Percentiles rank a stretch among this genome's conserved stretches.
These are phyloP conservation scores for Hyphopichia homilentoma DNA, from an alignment of 805 yeast species.

Conservation along the genomic window DNA sequence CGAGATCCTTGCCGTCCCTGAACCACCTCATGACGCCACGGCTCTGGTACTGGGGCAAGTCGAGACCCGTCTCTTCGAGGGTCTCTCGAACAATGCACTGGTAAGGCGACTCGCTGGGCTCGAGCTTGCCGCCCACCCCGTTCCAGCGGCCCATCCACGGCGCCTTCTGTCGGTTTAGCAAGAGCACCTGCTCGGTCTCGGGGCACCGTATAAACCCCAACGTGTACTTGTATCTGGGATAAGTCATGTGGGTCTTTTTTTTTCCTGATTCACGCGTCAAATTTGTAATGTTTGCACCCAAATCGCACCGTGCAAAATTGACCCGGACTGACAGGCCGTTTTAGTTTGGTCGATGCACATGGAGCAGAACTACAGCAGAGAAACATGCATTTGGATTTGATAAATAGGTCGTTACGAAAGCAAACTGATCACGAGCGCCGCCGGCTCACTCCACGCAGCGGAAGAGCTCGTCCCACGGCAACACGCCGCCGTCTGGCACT, in stretches of 20 bases:
- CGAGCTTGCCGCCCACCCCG: constrained; percentile 44
- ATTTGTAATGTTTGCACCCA: too few relatives aligned
- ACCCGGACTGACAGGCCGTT: too few relatives aligned
- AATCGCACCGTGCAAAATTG: too few relatives aligned
- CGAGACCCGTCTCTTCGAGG: constrained; percentile 38
- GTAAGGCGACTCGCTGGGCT: constrained; percentile 28
- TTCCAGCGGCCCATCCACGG: constrained; percentile 50
- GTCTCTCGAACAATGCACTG: constrained; percentile 42
- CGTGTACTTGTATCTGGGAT: constrained; percentile 15
- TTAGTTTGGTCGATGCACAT: too few relatives aligned
- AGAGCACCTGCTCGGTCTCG: constrained; percentile 27
- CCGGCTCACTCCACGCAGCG: too few relatives aligned
- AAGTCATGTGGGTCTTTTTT: not conserved
- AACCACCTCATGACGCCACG: constrained; percentile 38
- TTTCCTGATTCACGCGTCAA: not conserved
- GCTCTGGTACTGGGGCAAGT: constrained; percentile 20
- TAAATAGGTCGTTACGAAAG: not conserved
- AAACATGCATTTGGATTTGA: not conserved
- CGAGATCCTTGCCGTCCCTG: constrained; percentile 18
- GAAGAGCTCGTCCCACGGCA: constrained; percentile 12
- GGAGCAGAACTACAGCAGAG: too few relatives aligned
- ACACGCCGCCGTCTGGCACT: constrained; percentile 2
- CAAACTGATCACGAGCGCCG: too few relatives aligned
- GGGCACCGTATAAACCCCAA: constrained; percentile 24
- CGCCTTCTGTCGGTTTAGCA: constrained; percentile 37